A percentile compares a stretch with the other conserved stretches of the same genome.
Evolutionary conservation across 139 green algal species (phyloP).

Genomic region (Asterochloris erici): DNA sequence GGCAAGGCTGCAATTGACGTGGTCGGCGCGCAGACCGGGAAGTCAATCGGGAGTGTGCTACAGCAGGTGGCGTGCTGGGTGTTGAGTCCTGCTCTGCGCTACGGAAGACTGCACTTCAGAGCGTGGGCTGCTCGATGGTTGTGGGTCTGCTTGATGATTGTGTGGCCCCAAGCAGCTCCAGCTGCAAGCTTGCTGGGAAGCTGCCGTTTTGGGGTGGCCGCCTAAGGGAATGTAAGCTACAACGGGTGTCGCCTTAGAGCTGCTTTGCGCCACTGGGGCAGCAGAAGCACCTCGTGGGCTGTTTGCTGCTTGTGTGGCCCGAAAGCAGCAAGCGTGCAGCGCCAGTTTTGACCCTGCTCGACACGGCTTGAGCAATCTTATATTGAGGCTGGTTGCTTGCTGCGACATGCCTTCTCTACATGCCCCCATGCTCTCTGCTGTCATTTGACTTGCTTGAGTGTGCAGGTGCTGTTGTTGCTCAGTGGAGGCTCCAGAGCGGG

Average conservation of each 20-base stretch:
- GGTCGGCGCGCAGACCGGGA: constrained; percentile 76
- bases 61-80: constrained; percentile 51
- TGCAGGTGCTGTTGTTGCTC: constrained; percentile 49
- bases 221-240: too few relatives aligned
- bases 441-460: background rate
- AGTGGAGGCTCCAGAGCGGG: constrained; percentile 58
- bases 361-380: too few relatives aligned
- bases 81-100: background rate
- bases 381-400: background rate
- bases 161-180: constrained; percentile 24
- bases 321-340: too few relatives aligned
- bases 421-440: background rate
- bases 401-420: background rate
- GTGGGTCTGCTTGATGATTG: background rate
- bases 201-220: background rate
- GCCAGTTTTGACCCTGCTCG: too few relatives aligned
- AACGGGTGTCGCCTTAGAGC: too few relatives aligned
- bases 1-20: constrained; percentile 96
- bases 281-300: too few relatives aligned
- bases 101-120: background rate
- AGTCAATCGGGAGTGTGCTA: constrained; percentile 55
- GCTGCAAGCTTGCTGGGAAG: background rate
- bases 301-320: too few relatives aligned
- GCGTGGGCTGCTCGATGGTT: background rate
- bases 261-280: too few relatives aligned